Evolutionary conservation across 1,284 basidiomycete species (phyloP).

Genomic region (Blastosporella zonata): DNA sequence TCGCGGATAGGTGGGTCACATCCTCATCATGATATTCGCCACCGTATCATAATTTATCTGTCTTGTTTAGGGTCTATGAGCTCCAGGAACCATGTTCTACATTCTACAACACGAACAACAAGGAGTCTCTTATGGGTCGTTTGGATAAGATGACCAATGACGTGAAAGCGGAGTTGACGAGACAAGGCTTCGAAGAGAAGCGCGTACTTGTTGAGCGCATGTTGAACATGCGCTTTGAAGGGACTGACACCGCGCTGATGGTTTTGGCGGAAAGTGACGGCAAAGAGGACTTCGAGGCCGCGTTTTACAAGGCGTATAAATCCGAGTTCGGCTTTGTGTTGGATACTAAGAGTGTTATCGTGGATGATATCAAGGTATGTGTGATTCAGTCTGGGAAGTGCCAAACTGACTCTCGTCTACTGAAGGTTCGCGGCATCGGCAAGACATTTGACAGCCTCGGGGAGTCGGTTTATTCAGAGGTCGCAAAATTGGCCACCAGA

Average conservation of each 20-base stretch:
- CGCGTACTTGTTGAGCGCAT: constrained; percentile 76
- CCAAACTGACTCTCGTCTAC: constrained; percentile 6
- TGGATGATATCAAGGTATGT: constrained; percentile 71
- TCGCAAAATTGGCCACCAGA: constrained; percentile 45
- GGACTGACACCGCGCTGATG: constrained; percentile 92
- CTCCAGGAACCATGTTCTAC: constrained; percentile 85
- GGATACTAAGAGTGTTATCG: constrained; percentile 64
- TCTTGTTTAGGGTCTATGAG: constrained; percentile 64
- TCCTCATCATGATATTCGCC: neutral
- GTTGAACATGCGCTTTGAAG: constrained; percentile 91
- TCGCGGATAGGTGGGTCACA: constrained; percentile 74
- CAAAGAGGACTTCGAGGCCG: constrained; percentile 72
- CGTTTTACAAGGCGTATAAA: constrained; percentile 77
- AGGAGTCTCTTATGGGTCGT: constrained; percentile 52
- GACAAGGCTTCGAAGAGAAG: constrained; percentile 77
- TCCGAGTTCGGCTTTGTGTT: constrained; percentile 91
- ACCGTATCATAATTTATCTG: neutral
- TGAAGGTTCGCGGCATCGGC: constrained; percentile 70
- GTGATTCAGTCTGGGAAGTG: neutral
- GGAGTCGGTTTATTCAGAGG: constrained; percentile 76
- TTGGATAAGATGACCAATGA: constrained; percentile 65
- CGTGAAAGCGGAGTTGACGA: constrained; percentile 64
- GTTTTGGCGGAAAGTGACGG: constrained; percentile 66
- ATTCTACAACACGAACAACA: constrained; percentile 60
- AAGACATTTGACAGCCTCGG: constrained; percentile 87